These are phyloP conservation scores for Cymbopogon citratus DNA, from an alignment of 176 grass and related monocot genomes.

Conservation along the genomic window DNA sequence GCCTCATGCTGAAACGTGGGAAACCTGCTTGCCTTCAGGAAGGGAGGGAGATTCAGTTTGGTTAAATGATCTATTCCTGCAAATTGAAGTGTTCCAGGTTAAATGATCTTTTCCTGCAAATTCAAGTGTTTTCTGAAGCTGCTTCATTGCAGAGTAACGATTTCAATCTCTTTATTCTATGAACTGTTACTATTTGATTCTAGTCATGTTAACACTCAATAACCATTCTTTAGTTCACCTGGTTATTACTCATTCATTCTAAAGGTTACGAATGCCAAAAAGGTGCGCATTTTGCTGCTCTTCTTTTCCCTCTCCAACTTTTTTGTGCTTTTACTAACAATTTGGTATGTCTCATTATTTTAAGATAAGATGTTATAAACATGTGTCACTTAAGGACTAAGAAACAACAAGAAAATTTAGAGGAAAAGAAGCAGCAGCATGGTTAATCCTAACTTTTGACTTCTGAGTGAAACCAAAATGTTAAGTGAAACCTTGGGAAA, in stretches of 20 bases:
- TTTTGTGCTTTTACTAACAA: not conserved
- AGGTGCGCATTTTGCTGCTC: not conserved
- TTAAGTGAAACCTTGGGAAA: conserved; percentile 6
- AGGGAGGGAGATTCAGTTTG: conserved; percentile 34
- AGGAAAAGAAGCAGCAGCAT: not conserved
- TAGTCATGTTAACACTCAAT: not conserved
- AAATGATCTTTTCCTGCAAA: not conserved
- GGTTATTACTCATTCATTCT: not conserved
- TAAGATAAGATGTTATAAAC: not conserved
- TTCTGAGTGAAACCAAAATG: not conserved
- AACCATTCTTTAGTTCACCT: conserved; percentile 9
- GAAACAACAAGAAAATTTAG: conserved; percentile 15
- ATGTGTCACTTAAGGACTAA: not conserved
- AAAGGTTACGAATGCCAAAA: not conserved
- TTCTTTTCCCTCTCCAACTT: not conserved
- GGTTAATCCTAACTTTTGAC: not conserved
- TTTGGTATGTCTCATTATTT: not conserved
- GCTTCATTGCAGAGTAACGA: conserved; percentile 5
- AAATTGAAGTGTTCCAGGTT: conserved; percentile 34
- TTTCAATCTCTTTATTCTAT: not conserved
- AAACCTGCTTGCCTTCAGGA: conserved; percentile 69
- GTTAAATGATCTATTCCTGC: conserved; percentile 41
- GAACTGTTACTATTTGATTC: not conserved
- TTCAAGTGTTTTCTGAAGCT: not conserved
- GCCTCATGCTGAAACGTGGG: conserved; percentile 18